Evolutionary conservation across 148 eudicot species (phyloP), one percentile per base, ranked within the genome.

Genomic region (Suaeda aralocaspica): DNA sequence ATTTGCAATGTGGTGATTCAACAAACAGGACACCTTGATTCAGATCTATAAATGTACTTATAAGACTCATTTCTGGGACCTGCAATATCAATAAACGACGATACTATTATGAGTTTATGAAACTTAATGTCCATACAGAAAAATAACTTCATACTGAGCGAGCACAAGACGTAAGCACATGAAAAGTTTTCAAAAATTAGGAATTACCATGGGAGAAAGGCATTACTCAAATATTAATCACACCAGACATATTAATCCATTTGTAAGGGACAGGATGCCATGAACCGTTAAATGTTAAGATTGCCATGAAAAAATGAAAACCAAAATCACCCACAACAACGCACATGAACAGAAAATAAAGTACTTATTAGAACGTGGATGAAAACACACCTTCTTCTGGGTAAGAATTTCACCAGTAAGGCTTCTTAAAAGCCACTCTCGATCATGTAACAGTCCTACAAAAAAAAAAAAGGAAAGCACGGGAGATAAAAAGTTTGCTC

Each of bases 381-480:
- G 41, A 52, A 71, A 29, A 50, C 52, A 67, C 34, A 91, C 98
- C 98, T 86, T 94, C 77, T 94, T 91, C 58, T 94, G 98, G 41
- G 97, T 91, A 72, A 94, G 92, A 77, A 89, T 84, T 82, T 94
- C 97, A 53, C 97, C 98, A 72, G 69, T 84, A 44, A 78, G 78
- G 84, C 85, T 84, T 82, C 80, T 84, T 80, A 94, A 90, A 82
- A 94, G 84, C 97, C 97, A 94, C 74, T 91, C 96, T 53, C 98
- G 86, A 82, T 94, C 98, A 80, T 94, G 88, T 45, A 81, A 57
- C 72, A 91, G 84, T 61, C 98, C 98, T 94, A 83, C 72, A 74
- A 72, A 71, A 66, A 60, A 66, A 71, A 55, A 62, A 67, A 51
- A 74, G 31, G 48, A 42, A 9, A 50, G 5, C 15, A 29, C 46